Conservation (phyloP, 441 rosid species). For the Pelargonium cotyledonis region DNA sequence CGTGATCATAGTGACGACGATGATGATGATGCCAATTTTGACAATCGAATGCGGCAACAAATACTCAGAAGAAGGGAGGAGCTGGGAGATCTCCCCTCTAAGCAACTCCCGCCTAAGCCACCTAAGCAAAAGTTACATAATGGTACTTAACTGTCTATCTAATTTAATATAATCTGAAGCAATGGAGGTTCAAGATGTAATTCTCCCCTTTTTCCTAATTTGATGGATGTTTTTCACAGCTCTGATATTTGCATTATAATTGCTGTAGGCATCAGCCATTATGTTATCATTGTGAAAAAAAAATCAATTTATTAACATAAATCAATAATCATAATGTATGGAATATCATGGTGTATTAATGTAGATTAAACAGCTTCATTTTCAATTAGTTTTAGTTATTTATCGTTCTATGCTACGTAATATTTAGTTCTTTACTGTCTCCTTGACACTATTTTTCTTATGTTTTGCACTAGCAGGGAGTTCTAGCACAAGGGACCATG, state of each 20-base stretch:
- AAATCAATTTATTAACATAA: background rate
- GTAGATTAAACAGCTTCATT: no score
- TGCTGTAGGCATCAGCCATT: background rate
- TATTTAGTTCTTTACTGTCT: conserved; percentile 15
- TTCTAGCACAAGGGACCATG: conserved; percentile 33
- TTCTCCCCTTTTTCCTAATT: background rate
- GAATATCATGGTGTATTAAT: no score
- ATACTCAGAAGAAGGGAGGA: conserved; percentile 61
- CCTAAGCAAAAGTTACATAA: conserved; percentile 37
- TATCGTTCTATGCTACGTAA: background rate
- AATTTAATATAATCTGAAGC: conserved; percentile 4
- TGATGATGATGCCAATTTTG: conserved; percentile 65
- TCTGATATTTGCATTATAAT: background rate
- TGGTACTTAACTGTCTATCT: conserved; percentile 31
- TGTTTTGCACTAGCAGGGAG: conserved; percentile 40
- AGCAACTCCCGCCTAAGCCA: conserved; percentile 3
- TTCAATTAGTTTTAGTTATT: conserved; percentile 12
- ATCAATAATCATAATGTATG: background rate
- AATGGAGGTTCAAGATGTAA: conserved; percentile 4
- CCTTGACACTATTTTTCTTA: conserved; percentile 15
- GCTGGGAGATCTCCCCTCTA: conserved; percentile 46
- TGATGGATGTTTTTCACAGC: background rate
- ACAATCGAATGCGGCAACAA: conserved; percentile 74
- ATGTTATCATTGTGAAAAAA: background rate
- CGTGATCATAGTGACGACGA: conserved; percentile 33